phyloP scores from a whole-genome alignment of 306 rosid genomes.

The Malus orientalis region DNA sequence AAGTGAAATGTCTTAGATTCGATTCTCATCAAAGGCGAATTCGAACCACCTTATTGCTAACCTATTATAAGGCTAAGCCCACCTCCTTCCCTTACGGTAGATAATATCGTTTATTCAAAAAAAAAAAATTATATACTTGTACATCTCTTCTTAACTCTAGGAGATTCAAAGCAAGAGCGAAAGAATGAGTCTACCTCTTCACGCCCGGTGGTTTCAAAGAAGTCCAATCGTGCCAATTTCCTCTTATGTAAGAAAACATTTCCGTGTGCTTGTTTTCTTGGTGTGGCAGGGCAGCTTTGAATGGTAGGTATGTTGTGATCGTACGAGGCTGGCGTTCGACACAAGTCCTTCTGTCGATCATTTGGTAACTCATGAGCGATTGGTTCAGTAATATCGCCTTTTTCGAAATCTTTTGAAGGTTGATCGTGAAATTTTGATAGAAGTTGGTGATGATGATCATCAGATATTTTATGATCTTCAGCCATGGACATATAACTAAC shows the following conservation, averaged over 20 bases:
- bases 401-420: not conserved
- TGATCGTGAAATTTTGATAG: not conserved
- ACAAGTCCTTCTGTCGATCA: not conserved
- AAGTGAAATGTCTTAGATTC: not conserved
- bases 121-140: conserved; percentile 15
- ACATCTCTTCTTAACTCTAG: conserved; percentile 35
- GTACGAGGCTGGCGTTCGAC: conserved; percentile 44
- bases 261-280: conserved; percentile 30
- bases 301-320: conserved; percentile 26
- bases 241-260: conserved; percentile 13
- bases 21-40: too few species aligned
- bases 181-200: conserved; percentile 56
- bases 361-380: not conserved
- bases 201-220: conserved; percentile 21
- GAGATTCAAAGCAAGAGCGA: conserved; percentile 20
- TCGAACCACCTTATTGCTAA: too few species aligned
- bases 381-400: not conserved
- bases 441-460: not conserved
- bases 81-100: too few species aligned
- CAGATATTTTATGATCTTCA: not conserved
- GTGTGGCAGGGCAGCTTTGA: conserved; percentile 44
- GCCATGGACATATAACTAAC: conserved; percentile 4
- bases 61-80: too few species aligned
- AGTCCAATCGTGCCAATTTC: conserved; percentile 24
- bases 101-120: too few species aligned